Evolutionary conservation across 768 basidiomycete genomes (phyloP).

Genomic region (Lentinula lateritia): DNA sequence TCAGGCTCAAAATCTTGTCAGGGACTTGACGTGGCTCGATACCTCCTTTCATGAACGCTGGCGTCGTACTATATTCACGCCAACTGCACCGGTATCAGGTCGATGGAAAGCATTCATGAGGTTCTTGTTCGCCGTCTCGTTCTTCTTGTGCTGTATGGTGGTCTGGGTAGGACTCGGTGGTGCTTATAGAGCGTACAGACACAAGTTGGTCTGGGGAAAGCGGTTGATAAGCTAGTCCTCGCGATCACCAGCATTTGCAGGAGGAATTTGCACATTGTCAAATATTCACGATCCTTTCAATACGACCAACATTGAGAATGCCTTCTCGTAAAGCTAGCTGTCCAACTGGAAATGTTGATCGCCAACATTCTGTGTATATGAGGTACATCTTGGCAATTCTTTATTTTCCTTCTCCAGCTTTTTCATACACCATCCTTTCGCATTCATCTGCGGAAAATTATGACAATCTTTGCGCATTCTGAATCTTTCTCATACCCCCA

Average conservation of each 20-base stretch:
- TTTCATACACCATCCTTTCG: no score
- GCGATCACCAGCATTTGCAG: neutral
- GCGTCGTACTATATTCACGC: slow-evolving; percentile 69
- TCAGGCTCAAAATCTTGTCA: slow-evolving; percentile 63
- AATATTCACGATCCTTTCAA: no score
- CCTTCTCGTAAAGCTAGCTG: no score
- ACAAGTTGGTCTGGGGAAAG: slow-evolving; percentile 76
- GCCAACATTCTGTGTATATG: no score
- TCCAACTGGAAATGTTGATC: no score
- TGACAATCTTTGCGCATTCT: no score
- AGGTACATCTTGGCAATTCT: no score
- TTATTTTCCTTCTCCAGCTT: no score
- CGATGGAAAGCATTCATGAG: slow-evolving; percentile 66
- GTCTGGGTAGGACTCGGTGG: slow-evolving; percentile 58
- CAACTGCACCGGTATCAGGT: slow-evolving; percentile 65
- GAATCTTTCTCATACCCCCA: neutral
- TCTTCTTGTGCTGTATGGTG: slow-evolving; percentile 55
- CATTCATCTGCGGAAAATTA: no score
- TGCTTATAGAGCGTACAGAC: slow-evolving; percentile 68
- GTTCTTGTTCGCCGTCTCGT: slow-evolving; percentile 47
- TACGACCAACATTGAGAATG: no score
- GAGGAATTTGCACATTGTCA: neutral
- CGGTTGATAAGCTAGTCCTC: slow-evolving; percentile 58
- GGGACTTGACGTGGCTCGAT: slow-evolving; percentile 68
- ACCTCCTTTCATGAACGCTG: slow-evolving; percentile 75